Conservation (phyloP, 2,329 filamentous ascomycete species). For the Pseudogymnoascus sp. region DNA sequence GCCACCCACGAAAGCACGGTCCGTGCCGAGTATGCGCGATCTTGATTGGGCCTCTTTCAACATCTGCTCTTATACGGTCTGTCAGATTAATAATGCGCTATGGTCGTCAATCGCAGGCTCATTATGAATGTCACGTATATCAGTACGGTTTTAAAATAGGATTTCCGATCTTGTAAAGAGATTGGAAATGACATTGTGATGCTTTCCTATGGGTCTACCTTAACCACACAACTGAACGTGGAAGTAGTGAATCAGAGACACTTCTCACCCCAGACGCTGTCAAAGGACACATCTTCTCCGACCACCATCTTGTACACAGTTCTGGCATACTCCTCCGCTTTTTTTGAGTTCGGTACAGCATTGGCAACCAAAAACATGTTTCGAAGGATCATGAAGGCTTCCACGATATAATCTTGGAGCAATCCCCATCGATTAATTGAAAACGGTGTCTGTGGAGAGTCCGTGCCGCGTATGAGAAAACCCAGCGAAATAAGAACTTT, state of each 20-base stretch:
- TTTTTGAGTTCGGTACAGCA: conserved; percentile 14
- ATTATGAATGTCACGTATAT: neutral
- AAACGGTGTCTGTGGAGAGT: conserved; percentile 10
- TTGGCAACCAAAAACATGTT: conserved; percentile 20
- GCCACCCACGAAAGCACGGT: neutral
- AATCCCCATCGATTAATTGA: conserved; percentile 24
- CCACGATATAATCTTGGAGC: conserved; percentile 21
- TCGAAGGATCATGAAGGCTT: conserved; percentile 25
- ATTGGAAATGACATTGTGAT: no score
- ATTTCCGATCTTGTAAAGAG: no score
- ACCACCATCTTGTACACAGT: conserved; percentile 27
- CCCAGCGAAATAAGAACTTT: conserved; percentile 10
- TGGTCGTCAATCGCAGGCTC: neutral
- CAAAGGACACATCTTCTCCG: conserved; percentile 30
- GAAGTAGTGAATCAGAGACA: neutral
- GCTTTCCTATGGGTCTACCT: neutral
- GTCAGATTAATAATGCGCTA: neutral
- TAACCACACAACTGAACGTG: neutral
- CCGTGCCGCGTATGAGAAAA: conserved; percentile 12
- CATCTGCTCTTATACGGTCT: no score
- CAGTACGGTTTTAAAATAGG: neutral
- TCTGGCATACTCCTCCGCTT: conserved; percentile 27
- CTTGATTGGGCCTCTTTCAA: neutral
- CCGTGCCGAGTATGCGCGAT: neutral
- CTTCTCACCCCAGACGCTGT: neutral